Base-by-base conservation (phyloP, 192 early-diverging fungal species). In the Mortierella claussenii region DNA sequence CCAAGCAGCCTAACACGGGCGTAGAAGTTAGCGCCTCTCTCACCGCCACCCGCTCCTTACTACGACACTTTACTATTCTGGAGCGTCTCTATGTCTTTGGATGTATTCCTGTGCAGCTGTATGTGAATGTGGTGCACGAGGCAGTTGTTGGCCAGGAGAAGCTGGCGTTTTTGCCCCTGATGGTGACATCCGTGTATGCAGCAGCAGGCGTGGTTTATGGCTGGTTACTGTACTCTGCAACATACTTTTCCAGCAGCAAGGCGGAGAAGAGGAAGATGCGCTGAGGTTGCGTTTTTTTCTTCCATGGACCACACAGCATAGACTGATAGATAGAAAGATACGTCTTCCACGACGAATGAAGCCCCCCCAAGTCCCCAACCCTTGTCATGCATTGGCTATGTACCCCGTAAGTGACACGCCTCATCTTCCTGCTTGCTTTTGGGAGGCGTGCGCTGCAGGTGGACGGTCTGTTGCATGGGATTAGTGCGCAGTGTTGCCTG, bases 161-260 rank as follows among this genome's bases (percentile, higher is more conserved):
- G 30, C 55, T 93, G 37, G 86, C 86, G 62, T 96, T 97, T 58
- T 61, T 97, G 63, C 93, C 94, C 18, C 81, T 97, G 61, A 89
- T 95, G 85, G 60, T 91, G 45, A 89, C 89, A 0, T 93, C 91
- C 2, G 84, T 93, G 11, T 95, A 96, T 68, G 87, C 86, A 20
- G 85, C 90, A 11, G 51, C 90, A 1, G 96, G 95, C 18, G 82
- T 96, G 10, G 33, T 88, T 26, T 94, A 92, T 74, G 85, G 89
- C 36, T 91, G 90, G 90, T 47, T 82, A 15, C 65, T 80, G 58
- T 81, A 90, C 56, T 79, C 69, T 32, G 30, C 64, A 7, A 45
- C 64, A 24, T 79, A 79, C 37, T 82, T 79, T 53, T 66, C 73
- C 26, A 34, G 55, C 32, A 36, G 21, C 64, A 76, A 67, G 53